Percentiles rank a stretch among this genome's conserved stretches.
Evolutionary conservation across 1,284 basidiomycete species (phyloP).

Genomic region (Tylopilus orsonianus): DNA sequence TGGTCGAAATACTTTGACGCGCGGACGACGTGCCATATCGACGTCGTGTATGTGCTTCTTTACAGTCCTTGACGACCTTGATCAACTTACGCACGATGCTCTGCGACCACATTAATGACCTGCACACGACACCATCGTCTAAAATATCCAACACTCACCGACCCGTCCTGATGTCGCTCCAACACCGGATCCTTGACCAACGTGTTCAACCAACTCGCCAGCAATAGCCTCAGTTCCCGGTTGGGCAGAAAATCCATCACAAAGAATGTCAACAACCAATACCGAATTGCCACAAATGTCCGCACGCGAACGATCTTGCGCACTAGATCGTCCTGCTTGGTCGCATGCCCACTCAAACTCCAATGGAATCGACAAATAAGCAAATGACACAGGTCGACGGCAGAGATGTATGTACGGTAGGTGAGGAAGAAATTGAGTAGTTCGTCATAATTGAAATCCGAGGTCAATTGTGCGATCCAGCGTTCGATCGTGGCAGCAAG

Average conservation of each 20-base stretch:
- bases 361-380: slow-evolving; percentile 85
- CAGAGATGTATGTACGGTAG: slow-evolving; percentile 77
- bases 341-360: slow-evolving; percentile 63
- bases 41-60: slow-evolving; percentile 58
- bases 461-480: slow-evolving; percentile 87
- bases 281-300: slow-evolving; percentile 83
- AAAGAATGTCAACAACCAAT: slow-evolving; percentile 87
- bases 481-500: slow-evolving; percentile 87
- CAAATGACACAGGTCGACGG: slow-evolving; percentile 74
- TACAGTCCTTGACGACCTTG: slow-evolving; percentile 79
- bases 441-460: slow-evolving; percentile 79
- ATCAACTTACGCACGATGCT: slow-evolving; percentile 77
- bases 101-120: slow-evolving; percentile 43
- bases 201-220: slow-evolving; percentile 80
- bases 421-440: slow-evolving; percentile 86
- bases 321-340: slow-evolving; percentile 60
- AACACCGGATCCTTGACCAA: slow-evolving; percentile 67
- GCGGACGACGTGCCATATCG: slow-evolving; percentile 31
- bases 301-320: slow-evolving; percentile 78
- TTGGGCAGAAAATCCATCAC: slow-evolving; percentile 83
- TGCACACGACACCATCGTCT: too few relatives aligned
- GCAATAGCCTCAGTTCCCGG: slow-evolving; percentile 65
- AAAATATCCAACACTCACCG: slow-evolving; percentile 64
- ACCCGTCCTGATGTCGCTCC: slow-evolving; percentile 61
- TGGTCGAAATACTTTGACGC: slow-evolving; percentile 34